These are phyloP conservation scores for Brassica hybrid DNA, from an alignment of 441 rosid genomes.

Conservation along the genomic window DNA sequence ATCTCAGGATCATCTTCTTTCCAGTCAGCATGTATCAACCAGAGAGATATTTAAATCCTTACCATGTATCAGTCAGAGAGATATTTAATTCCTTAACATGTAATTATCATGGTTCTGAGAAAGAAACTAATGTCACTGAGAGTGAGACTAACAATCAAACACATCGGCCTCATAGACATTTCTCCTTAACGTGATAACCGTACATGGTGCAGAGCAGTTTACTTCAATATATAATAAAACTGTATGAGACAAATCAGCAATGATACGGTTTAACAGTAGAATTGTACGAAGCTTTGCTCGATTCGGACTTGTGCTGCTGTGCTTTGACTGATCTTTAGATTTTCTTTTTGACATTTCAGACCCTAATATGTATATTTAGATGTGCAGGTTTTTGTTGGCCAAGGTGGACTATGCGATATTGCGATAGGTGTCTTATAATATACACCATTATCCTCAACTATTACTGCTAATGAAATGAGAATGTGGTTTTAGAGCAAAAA, in stretches of 20 bases:
- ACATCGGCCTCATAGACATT: neutral
- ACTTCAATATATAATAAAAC: neutral
- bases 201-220: neutral
- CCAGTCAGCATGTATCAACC: no score
- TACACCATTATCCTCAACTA: neutral
- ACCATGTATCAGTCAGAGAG: no score
- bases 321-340: neutral
- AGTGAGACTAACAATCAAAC: neutral
- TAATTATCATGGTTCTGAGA: neutral
- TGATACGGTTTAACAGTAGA: neutral
- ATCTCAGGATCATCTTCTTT: no score
- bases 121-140: neutral
- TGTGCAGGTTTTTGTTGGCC: neutral
- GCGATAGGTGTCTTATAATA: neutral
- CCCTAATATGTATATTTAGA: neutral
- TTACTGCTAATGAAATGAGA: neutral
- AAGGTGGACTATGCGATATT: neutral
- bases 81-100: neutral
- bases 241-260: neutral
- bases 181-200: neutral
- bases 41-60: neutral
- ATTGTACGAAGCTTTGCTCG: neutral
- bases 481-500: neutral
- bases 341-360: neutral
- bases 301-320: neutral